Percentiles rank a stretch among this genome's conserved stretches.
These are phyloP conservation scores for Pseudocercospora ulei DNA, from an alignment of 2,329 filamentous ascomycete genomes.

Conservation along the genomic window DNA sequence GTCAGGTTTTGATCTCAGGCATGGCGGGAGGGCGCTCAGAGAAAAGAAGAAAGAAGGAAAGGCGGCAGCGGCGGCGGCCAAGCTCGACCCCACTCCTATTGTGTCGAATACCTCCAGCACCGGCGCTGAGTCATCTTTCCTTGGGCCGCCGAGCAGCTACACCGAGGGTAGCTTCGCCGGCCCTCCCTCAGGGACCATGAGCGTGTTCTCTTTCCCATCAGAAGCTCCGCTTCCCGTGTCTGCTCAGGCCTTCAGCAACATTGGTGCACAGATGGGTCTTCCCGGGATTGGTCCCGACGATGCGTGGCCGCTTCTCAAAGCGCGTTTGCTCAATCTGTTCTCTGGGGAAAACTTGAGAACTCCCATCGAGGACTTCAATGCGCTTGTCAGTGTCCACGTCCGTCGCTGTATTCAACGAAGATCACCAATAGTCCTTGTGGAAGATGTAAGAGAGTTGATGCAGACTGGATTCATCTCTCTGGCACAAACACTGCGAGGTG, in stretches of 20 bases:
- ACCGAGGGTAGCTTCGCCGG: constrained; percentile 23
- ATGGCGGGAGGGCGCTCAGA: constrained; percentile 63
- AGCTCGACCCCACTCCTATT: constrained; percentile 29
- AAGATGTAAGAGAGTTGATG: constrained; percentile 66
- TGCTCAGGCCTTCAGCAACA: constrained; percentile 37
- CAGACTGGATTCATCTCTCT: constrained; percentile 75
- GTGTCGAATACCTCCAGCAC: constrained; percentile 29
- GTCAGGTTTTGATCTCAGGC: constrained; percentile 66
- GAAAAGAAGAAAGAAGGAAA: constrained; percentile 59
- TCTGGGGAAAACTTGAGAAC: constrained; percentile 69
- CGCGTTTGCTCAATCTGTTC: constrained; percentile 66
- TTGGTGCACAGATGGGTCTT: constrained; percentile 43
- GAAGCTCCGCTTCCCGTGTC: constrained; percentile 31
- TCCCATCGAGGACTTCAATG: constrained; percentile 77
- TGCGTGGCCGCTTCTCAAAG: constrained; percentile 71
- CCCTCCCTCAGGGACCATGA: constrained; percentile 28
- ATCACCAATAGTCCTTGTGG: constrained; percentile 59
- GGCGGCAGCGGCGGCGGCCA: constrained; percentile 35
- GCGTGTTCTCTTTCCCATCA: constrained; percentile 30
- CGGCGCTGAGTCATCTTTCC: constrained; percentile 25
- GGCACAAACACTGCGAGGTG: constrained; percentile 68
- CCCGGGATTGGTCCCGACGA: constrained; percentile 53
- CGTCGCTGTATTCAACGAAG: constrained; percentile 67
- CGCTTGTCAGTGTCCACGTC: constrained; percentile 67
- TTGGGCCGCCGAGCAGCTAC: constrained; percentile 24